These are phyloP conservation scores for Ceraceosorus bombacis DNA, from an alignment of 1,284 basidiomycete genomes.

Conservation along the genomic window DNA sequence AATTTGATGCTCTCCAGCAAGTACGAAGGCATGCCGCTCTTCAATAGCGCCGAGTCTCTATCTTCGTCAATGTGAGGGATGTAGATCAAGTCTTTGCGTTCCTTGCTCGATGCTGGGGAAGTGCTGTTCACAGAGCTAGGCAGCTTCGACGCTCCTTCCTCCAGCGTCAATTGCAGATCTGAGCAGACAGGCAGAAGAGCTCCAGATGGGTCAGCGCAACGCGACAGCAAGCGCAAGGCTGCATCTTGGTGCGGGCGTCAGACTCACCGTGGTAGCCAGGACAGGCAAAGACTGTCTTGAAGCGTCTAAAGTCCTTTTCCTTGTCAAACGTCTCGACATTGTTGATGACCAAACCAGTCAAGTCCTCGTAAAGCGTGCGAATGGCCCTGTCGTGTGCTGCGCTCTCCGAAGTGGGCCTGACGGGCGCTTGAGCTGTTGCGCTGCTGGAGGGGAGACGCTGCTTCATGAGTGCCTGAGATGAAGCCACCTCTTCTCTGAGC, in stretches of 20 bases:
- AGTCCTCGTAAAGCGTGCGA: slow-evolving; percentile 44
- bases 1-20: slow-evolving; percentile 9
- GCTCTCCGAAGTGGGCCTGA: not conserved
- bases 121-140: slow-evolving; percentile 3
- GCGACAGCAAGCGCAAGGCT: not conserved
- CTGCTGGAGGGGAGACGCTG: not conserved
- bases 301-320: slow-evolving; percentile 16
- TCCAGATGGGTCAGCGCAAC: not conserved
- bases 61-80: slow-evolving; percentile 39
- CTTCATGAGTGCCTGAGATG: not conserved
- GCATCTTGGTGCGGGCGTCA: not conserved
- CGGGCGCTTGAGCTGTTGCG: too few species aligned
- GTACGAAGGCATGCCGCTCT: slow-evolving; percentile 17
- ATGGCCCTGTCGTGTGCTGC: slow-evolving; percentile 32
- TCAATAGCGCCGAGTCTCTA: slow-evolving; percentile 25
- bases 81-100: slow-evolving; percentile 39
- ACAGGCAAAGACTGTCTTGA: slow-evolving; percentile 35
- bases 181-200: slow-evolving; percentile 1
- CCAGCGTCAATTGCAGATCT: slow-evolving; percentile 38
- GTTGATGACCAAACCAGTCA: slow-evolving; percentile 39
- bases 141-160: slow-evolving; percentile 21
- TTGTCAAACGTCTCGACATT: slow-evolving; percentile 13
- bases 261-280: slow-evolving; percentile 34
- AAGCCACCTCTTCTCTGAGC: slow-evolving; percentile 1
- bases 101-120: not conserved